A percentile compares a stretch with the other conserved stretches of the same genome.
Evolutionary conservation across 2,329 filamentous ascomycete species (phyloP).

Genomic region (Botrytis fragariae): DNA sequence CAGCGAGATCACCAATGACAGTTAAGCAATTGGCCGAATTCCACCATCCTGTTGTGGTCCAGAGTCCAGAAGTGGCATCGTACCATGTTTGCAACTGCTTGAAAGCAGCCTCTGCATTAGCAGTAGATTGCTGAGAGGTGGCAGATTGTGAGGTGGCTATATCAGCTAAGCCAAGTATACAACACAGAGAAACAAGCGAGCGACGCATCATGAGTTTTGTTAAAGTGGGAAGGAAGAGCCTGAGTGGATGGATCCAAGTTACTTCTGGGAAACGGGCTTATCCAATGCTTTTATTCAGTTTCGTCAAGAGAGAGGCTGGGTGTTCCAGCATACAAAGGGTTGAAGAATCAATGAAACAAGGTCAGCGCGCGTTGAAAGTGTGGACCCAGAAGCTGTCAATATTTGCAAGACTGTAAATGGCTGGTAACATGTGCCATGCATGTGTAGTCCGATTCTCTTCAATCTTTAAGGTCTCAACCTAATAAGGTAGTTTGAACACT

Average conservation of each 20-base stretch:
- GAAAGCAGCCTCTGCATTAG: conserved; percentile 38
- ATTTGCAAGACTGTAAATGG: background rate
- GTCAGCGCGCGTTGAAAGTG: background rate
- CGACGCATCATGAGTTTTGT: conserved; percentile 14
- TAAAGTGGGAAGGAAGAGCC: background rate
- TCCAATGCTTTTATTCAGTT: background rate
- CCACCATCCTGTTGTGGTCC: conserved; percentile 69
- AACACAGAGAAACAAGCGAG: conserved; percentile 2
- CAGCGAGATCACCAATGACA: conserved; percentile 51
- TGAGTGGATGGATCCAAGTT: background rate
- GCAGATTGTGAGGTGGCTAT: conserved; percentile 21
- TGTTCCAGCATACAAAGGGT: background rate
- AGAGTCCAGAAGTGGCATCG: conserved; percentile 57
- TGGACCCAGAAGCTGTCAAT: background rate
- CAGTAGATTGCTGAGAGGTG: conserved; percentile 23
- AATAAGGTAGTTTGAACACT: background rate
- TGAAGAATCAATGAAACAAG: background rate
- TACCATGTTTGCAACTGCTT: conserved; percentile 60
- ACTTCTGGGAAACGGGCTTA: background rate
- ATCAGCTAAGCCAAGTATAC: conserved; percentile 8
- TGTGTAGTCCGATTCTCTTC: background rate
- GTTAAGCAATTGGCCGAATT: conserved; percentile 68
- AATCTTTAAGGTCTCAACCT: background rate
- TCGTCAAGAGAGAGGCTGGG: background rate
- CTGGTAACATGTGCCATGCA: background rate